phyloP scores from a whole-genome alignment of 2,329 filamentous ascomycete genomes.

The Intubia oerlemansii region DNA sequence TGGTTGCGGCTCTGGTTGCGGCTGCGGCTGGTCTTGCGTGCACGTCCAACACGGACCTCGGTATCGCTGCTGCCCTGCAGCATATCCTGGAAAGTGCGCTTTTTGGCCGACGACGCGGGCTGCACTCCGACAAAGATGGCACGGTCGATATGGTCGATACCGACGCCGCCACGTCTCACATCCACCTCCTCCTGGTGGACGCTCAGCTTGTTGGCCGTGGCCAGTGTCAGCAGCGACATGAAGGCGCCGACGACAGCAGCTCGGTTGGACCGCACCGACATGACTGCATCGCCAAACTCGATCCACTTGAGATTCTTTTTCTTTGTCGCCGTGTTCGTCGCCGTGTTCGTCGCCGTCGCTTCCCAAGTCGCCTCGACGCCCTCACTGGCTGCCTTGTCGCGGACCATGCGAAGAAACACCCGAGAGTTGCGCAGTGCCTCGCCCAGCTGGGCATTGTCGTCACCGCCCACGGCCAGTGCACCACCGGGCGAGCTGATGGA shows the following conservation, averaged over 20 bases:
- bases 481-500: neutral
- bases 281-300: conserved; percentile 6
- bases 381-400: conserved; percentile 1
- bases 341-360: neutral
- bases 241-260: conserved; percentile 8
- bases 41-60: too few relatives aligned
- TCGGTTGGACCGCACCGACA: conserved; percentile 1
- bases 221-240: conserved; percentile 8
- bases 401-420: conserved; percentile 2
- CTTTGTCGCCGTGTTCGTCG: too few relatives aligned
- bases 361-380: too few relatives aligned
- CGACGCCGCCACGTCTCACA: too few relatives aligned
- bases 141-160: conserved; percentile 3
- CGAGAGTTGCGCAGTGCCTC: conserved; percentile 4
- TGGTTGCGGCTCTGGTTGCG: too few relatives aligned
- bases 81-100: conserved; percentile 5
- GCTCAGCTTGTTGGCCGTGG: conserved; percentile 3
- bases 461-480: neutral
- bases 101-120: conserved; percentile 1
- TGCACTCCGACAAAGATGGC: conserved; percentile 6
- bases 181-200: conserved; percentile 4
- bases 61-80: conserved; percentile 2
- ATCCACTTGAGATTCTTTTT: too few relatives aligned
- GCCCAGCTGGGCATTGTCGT: neutral
- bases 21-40: too few relatives aligned